Base-by-base conservation (phyloP, 2,329 filamentous ascomycete species). In the Diaporthe sp. region DNA sequence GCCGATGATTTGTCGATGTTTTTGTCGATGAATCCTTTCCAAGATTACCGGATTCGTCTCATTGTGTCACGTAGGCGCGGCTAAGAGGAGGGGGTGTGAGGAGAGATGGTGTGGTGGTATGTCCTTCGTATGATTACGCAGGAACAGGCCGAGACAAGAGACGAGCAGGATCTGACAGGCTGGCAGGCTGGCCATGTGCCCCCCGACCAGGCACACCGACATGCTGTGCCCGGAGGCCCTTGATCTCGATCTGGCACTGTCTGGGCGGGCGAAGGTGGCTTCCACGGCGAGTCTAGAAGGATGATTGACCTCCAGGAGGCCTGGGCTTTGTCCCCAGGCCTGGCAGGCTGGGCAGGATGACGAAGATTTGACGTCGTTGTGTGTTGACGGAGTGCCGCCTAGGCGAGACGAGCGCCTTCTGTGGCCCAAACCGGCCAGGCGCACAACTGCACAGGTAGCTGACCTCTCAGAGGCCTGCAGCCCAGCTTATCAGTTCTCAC, bases 281-380 rank as follows among this genome's bases (percentile, higher is more conserved):
- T 68, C 62, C 28, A 68, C 44, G 17, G 44, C 22, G 31, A 68
- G 12, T 68, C 62, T 49, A 68, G 62, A 53, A 68, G 62, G 62
- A 68, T 34, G 62, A 53, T 37, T 51, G 44, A 51, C 62, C 28
- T 15, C 12, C 62, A 31, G 19, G 62, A 51, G 62, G 62, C 62
- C 62, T 39, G 62, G 46, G 62, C 46, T 53, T 28, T 53, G 65
- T 70, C 34, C 15, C n/a, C 13, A 9, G 46, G 46, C 3, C 62
- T 51, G 37, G 65, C 19, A 28, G 10, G 34, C 34, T 34, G 34
- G 34, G 34, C 34, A 34, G 28, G 46, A 70, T 70, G 65, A 70
- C 65, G 65, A 70, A n/a, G 65, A 70, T 70, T 57, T 70, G 65
- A 70, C 65, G 65, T 70, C 65, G 49, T 53, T 53, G n/a, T 53